phyloP scores from a whole-genome alignment of 2,329 filamentous ascomycete genomes.

The Ceratocystis papillata region DNA sequence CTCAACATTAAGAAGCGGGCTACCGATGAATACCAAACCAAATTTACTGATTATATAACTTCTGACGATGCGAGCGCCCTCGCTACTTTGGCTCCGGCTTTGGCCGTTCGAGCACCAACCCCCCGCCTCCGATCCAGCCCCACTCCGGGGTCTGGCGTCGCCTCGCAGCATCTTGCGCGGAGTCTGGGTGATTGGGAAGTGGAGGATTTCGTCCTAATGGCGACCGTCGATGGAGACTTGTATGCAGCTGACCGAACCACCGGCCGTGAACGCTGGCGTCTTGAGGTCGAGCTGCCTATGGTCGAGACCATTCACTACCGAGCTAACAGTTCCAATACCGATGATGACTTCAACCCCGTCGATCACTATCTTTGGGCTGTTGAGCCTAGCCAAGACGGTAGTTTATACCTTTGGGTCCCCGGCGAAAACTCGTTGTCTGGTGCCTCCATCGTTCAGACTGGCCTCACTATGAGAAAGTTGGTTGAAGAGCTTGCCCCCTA shows the following conservation, averaged over 20 bases:
- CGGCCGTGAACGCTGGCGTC: slow-evolving; percentile 73
- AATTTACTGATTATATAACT: slow-evolving; percentile 32
- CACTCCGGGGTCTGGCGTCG: slow-evolving; percentile 52
- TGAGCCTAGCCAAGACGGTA: slow-evolving; percentile 78
- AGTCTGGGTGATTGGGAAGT: slow-evolving; percentile 99
- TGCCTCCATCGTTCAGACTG: slow-evolving; percentile 50
- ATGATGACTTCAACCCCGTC: slow-evolving; percentile 52
- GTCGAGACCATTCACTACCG: slow-evolving; percentile 79
- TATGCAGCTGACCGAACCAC: slow-evolving; percentile 83
- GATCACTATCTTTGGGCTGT: slow-evolving; percentile 93
- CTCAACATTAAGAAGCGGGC: slow-evolving; percentile 29
- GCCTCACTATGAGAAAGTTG: slow-evolving; percentile 70
- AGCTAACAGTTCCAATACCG: slow-evolving; percentile 51
- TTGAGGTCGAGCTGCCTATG: slow-evolving; percentile 76
- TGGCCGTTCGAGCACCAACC: slow-evolving; percentile 89
- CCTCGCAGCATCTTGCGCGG: slow-evolving; percentile 87
- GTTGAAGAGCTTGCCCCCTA: slow-evolving; percentile 76
- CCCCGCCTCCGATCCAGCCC: slow-evolving; percentile 47
- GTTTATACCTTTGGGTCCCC: slow-evolving; percentile 75
- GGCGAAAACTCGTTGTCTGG: slow-evolving; percentile 31
- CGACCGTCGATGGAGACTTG: slow-evolving; percentile 96
- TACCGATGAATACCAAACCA: slow-evolving; percentile 30
- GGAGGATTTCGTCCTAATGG: slow-evolving; percentile 99
- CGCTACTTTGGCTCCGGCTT: slow-evolving; percentile 93
- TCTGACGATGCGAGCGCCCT: slow-evolving; percentile 80